Base-by-base conservation (phyloP, 495 filamentous ascomycete genomes). In the Tuber melanosporum region DNA sequence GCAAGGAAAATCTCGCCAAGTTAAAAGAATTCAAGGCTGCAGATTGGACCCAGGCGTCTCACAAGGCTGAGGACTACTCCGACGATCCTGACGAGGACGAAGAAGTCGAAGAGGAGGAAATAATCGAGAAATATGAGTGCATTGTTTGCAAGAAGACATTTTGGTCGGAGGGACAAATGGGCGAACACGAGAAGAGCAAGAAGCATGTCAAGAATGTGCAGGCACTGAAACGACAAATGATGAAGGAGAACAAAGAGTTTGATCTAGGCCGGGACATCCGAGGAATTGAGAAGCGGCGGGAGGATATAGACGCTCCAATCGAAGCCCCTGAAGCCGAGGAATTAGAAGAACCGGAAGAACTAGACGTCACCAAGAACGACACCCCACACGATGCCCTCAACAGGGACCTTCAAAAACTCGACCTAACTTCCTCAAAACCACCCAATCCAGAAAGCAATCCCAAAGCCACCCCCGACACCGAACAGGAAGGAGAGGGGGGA, bases 181-280 rank as follows among this genome's bases (percentile, higher is more conserved):
- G 94, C 82, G 90, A 92, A n/a, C 95, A 99, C 82, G 95, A 98
- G 85, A 92, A 91, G 84, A 97, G 94, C 86, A 98, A 97, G 83
- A 98, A 98, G 83, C 95, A 99, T 82, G 81, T 90, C 70, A 97
- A 96, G 82, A 92, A 92, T 5, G 88, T 97, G 8, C 90, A 93
- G 77, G 89, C 93, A 77, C 84, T 99, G 49, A 89, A 88, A 80
- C 87, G 90, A 81, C 90, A 95, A 84, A 98, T 99, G 95, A 88
- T 86, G 79, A 88, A 90, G 79, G 90, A 99, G 76, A 90, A 94
- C 81, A 85, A 87, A 71, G 84, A 84, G 45, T 82, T 93, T 8
- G 85, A 90, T 73, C 84, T 95, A 12, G 85, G 89, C 46, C 73
- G 77, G 12, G 80, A 77, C 39, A 76, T 78, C 44, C 71, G 45